Conservation (phyloP, 441 rosid genomes). For the Gossypium gossypioides region DNA sequence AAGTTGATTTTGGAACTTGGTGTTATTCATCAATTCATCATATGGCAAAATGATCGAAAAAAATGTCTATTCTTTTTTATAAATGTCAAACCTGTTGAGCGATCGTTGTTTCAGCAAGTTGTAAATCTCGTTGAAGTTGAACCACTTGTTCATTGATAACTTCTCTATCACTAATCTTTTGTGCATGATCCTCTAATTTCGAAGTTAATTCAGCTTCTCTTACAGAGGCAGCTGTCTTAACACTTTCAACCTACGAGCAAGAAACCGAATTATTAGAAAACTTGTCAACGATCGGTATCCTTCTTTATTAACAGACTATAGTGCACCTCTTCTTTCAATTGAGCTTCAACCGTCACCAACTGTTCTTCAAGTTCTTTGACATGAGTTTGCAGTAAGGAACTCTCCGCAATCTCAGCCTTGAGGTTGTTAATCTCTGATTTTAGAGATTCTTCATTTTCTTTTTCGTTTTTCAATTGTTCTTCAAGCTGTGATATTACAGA, state of each 20-base stretch:
- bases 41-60: background rate
- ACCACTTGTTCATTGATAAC: constrained; percentile 31
- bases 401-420: constrained; percentile 40
- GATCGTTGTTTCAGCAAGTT: constrained; percentile 32
- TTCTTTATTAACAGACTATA: constrained; percentile 11
- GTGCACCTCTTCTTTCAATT: constrained; percentile 51
- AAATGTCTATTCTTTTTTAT: background rate
- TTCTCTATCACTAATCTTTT: constrained; percentile 34
- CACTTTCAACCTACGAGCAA: constrained; percentile 18
- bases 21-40: background rate
- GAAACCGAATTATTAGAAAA: constrained; percentile 2
- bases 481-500: constrained; percentile 50
- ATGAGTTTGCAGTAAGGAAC: constrained; percentile 43
- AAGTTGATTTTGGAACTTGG: background rate
- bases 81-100: constrained; percentile 43
- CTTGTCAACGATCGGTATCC: background rate
- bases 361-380: constrained; percentile 57
- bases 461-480: constrained; percentile 47
- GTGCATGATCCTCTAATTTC: constrained; percentile 41
- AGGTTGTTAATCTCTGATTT: constrained; percentile 49
- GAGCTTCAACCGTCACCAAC: constrained; percentile 36
- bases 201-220: constrained; percentile 42
- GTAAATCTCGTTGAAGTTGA: constrained; percentile 50
- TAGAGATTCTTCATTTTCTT: constrained; percentile 41
- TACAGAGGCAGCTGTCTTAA: constrained; percentile 30